Evolutionary conservation across 2,329 filamentous ascomycete species (phyloP).

Genomic region (Aspergillus aculeatinus): DNA sequence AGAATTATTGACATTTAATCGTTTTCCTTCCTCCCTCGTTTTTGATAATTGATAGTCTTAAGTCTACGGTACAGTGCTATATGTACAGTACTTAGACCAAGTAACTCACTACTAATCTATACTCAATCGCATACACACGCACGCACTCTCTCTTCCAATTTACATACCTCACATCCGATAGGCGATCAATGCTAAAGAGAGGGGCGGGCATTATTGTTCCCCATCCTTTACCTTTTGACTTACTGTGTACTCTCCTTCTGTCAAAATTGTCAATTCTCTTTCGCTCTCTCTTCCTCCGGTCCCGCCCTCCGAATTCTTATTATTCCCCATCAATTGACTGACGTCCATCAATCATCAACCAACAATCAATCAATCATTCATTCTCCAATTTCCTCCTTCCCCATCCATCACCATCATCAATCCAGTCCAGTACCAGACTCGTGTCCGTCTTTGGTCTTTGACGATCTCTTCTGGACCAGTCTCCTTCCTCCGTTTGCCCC

Average conservation of each 20-base stretch:
- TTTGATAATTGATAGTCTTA: too few relatives aligned
- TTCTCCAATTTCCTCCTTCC: not conserved
- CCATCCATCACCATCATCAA: not conserved
- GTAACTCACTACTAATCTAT: not conserved
- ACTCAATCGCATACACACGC: not conserved
- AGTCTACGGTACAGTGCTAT: not conserved
- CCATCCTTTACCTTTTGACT: not conserved
- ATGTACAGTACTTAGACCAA: too few relatives aligned
- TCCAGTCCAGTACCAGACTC: not conserved
- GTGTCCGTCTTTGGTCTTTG: not conserved
- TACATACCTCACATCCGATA: not conserved
- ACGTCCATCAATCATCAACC: slow-evolving; percentile 4
- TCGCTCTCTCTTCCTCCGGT: not conserved
- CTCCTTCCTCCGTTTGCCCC: slow-evolving; percentile 1
- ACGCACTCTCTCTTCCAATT: not conserved
- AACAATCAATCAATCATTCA: not conserved
- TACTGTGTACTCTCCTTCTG: too few relatives aligned
- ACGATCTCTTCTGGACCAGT: not conserved
- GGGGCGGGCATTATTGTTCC: not conserved
- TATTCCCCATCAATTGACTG: not conserved
- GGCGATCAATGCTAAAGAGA: not conserved
- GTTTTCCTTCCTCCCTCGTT: not conserved
- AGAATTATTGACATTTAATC: not conserved
- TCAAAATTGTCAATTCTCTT: not conserved
- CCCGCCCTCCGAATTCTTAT: not conserved